Conservation (phyloP, 1,284 basidiomycete species). For the Ustilago shanxiensis region DNA sequence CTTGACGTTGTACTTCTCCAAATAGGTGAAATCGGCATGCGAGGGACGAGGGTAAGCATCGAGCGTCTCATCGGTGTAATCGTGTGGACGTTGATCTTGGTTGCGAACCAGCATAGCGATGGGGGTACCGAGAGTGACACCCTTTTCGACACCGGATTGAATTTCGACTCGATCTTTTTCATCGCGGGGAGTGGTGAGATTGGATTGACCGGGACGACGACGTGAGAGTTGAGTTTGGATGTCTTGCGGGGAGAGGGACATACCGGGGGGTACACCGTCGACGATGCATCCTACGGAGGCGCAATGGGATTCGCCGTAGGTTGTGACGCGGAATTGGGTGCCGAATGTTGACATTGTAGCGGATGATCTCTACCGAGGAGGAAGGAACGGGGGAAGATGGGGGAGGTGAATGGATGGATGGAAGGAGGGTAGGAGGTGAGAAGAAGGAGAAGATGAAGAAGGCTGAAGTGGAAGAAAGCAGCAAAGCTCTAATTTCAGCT, state of each 20-base stretch:
- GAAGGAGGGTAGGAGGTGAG: not conserved
- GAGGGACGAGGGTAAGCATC: slow-evolving; percentile 96
- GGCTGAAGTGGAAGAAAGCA: not conserved
- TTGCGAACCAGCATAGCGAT: slow-evolving; percentile 96
- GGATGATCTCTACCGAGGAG: not conserved
- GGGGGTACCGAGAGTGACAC: slow-evolving; percentile 95
- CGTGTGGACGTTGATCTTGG: slow-evolving; percentile 97
- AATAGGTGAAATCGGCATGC: slow-evolving; percentile 98
- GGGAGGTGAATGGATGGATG: not conserved
- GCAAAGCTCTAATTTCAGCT: not conserved
- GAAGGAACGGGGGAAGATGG: not conserved
- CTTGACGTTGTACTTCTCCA: slow-evolving; percentile 97
- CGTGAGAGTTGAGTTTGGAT: slow-evolving; percentile 93
- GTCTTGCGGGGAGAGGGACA: slow-evolving; percentile 83
- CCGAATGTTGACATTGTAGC: slow-evolving; percentile 90
- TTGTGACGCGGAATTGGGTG: slow-evolving; percentile 89
- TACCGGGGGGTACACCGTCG: slow-evolving; percentile 94
- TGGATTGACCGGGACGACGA: slow-evolving; percentile 92
- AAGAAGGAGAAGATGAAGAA: too few species aligned
- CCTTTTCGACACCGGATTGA: slow-evolving; percentile 93
- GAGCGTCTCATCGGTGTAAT: slow-evolving; percentile 89
- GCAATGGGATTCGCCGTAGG: slow-evolving; percentile 98
- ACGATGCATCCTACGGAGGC: slow-evolving; percentile 96
- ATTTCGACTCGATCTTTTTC: slow-evolving; percentile 95
- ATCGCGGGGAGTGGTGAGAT: slow-evolving; percentile 91